Conservation (phyloP, 1,284 basidiomycete species). For the Takashimella koratensis region DNA sequence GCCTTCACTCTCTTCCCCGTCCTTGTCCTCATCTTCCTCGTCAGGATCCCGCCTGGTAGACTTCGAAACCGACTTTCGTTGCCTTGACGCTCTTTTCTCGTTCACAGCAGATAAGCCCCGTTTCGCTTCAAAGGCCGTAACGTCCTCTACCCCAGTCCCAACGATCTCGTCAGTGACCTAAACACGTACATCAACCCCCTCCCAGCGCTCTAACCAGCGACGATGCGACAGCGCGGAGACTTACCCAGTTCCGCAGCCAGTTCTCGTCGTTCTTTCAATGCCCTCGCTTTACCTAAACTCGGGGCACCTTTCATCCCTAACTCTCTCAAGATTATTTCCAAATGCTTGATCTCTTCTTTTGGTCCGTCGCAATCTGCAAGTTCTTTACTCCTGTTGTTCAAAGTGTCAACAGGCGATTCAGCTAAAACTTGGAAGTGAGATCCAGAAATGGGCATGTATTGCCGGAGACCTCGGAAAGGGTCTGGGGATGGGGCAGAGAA, state of each 20-base stretch:
- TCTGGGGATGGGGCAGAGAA: neutral
- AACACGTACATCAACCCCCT: neutral
- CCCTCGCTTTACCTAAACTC: slow-evolving; percentile 71
- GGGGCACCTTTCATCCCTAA: slow-evolving; percentile 76
- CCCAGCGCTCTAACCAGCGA: neutral
- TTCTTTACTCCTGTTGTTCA: slow-evolving; percentile 54
- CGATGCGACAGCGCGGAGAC: slow-evolving; percentile 19
- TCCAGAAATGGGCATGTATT: neutral
- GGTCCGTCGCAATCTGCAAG: slow-evolving; percentile 55
- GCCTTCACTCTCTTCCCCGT: slow-evolving; percentile 20
- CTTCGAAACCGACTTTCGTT: slow-evolving; percentile 3
- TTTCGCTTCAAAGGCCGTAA: slow-evolving; percentile 46
- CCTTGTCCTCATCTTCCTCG: slow-evolving; percentile 5
- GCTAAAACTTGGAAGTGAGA: neutral
- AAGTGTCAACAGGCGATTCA: neutral
- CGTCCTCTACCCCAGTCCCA: slow-evolving; percentile 40
- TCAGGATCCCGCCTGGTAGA: too few species aligned
- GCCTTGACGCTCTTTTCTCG: slow-evolving; percentile 9
- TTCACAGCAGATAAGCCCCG: slow-evolving; percentile 28
- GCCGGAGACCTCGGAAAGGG: neutral
- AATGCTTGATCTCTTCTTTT: slow-evolving; percentile 56
- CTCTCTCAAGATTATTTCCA: slow-evolving; percentile 62
- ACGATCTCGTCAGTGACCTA: neutral
- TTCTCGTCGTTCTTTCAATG: slow-evolving; percentile 66
- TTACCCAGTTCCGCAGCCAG: slow-evolving; percentile 72